These are phyloP conservation scores for Escovopsis sp. DNA, from an alignment of 2,329 filamentous ascomycete genomes.

Conservation along the genomic window DNA sequence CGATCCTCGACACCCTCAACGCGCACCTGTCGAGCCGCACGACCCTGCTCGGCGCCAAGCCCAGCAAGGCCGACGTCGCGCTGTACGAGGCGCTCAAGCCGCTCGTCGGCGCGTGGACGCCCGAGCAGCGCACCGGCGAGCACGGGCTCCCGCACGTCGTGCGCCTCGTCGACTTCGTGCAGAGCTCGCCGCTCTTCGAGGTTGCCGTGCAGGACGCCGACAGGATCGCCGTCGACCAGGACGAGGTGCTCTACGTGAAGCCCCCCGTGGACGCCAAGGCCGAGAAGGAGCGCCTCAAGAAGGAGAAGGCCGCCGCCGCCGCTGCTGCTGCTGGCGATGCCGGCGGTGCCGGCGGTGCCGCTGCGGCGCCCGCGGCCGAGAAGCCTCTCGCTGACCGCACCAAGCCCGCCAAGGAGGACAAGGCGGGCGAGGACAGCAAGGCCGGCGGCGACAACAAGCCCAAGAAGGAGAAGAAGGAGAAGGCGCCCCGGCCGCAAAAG, in stretches of 20 bases:
- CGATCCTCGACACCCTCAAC: conserved; percentile 69
- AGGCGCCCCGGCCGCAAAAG: conserved; percentile 62
- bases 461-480: conserved; percentile 84
- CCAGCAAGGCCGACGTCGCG: conserved; percentile 73
- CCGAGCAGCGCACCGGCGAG: conserved; percentile 80
- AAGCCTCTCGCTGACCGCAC: conserved; percentile 49
- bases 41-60: conserved; percentile 78
- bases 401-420: conserved; percentile 43
- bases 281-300: conserved; percentile 93
- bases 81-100: conserved; percentile 69
- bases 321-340: conserved; percentile 45
- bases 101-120: conserved; percentile 61
- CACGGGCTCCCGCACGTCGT: conserved; percentile 83
- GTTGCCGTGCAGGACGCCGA: conserved; percentile 55
- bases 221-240: conserved; percentile 64
- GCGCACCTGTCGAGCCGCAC: conserved; percentile 76
- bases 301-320: conserved; percentile 68
- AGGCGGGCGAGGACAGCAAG: conserved; percentile 21
- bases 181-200: conserved; percentile 67
- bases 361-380: conserved; percentile 39
- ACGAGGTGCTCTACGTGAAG: conserved; percentile 75
- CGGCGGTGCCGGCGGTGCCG: conserved; percentile 36
- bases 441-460: conserved; percentile 26
- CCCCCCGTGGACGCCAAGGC: conserved; percentile 83
- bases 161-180: conserved; percentile 84